phyloP scores from a whole-genome alignment of 352 stramenopile species.

The Phytophthora uliginosa region DNA sequence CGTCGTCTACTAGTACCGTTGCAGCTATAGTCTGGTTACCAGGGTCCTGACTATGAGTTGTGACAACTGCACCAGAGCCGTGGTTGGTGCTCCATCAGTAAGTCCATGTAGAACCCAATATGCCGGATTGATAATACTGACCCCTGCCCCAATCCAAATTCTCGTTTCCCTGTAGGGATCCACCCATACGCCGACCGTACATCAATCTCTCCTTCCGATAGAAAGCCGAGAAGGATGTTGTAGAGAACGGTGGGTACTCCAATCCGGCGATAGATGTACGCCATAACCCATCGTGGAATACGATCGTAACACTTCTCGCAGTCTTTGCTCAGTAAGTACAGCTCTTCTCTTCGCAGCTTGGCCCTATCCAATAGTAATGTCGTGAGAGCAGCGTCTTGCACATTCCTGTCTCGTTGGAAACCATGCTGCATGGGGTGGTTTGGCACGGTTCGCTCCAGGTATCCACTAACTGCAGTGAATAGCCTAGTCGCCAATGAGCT shows the following conservation, averaged over 20 bases:
- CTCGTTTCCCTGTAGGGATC: background rate
- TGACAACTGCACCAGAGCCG: background rate
- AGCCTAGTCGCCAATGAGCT: slow-evolving; percentile 1
- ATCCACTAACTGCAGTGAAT: slow-evolving; percentile 7
- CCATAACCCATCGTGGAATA: too few relatives aligned
- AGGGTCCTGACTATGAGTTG: background rate
- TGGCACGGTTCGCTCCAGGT: background rate
- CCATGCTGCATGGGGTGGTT: slow-evolving; percentile 15
- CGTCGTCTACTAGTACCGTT: background rate
- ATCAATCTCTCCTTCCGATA: background rate
- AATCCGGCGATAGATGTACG: too few relatives aligned
- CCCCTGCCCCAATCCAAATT: background rate
- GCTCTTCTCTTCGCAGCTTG: background rate
- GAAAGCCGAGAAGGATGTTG: background rate
- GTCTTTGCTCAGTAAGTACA: background rate
- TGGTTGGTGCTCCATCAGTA: background rate
- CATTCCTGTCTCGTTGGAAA: slow-evolving; percentile 9
- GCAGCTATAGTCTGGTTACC: background rate
- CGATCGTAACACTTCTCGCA: background rate
- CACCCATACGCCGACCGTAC: background rate
- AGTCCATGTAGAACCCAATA: background rate
- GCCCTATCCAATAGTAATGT: background rate
- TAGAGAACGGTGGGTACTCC: background rate
- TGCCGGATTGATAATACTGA: background rate
- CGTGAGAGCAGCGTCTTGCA: slow-evolving; percentile 6